phyloP scores from a whole-genome alignment of 2,329 filamentous ascomycete species.

The Dothistroma pini region DNA sequence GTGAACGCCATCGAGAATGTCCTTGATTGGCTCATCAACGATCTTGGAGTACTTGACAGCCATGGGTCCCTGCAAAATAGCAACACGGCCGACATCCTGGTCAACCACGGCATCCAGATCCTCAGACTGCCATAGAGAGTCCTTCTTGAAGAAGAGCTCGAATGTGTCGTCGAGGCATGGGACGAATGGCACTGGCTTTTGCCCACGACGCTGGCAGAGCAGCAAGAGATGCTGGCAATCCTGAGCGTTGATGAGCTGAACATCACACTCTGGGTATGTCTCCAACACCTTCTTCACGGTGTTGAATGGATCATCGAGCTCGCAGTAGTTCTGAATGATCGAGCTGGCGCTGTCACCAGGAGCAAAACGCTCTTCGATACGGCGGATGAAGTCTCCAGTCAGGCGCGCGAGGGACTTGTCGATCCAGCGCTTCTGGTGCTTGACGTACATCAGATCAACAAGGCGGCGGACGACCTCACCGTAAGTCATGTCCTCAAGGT shows the following conservation, averaged over 20 bases:
- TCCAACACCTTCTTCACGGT: constrained; percentile 74
- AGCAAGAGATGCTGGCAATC: constrained; percentile 96
- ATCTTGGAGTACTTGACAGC: constrained; percentile 85
- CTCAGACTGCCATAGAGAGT: constrained; percentile 98
- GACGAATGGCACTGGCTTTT: constrained; percentile 97
- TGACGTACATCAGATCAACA: constrained; percentile 87
- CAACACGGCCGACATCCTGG: constrained; percentile 93
- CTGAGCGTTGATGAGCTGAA: constrained; percentile 94
- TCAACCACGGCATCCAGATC: constrained; percentile 92
- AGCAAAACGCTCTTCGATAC: constrained; percentile 94
- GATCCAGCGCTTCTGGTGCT: constrained; percentile 88
- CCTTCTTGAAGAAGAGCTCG: constrained; percentile 99
- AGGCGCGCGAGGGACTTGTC: constrained; percentile 77
- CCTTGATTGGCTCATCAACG: constrained; percentile 89
- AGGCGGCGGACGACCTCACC: constrained; percentile 80
- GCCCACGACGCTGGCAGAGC: constrained; percentile 82
- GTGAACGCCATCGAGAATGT: constrained; percentile 90
- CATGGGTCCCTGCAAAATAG: constrained; percentile 93
- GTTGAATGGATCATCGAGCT: constrained; percentile 77
- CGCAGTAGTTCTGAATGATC: constrained; percentile 82
- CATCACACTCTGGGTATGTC: constrained; percentile 79
- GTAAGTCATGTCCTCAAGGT: constrained; percentile 95
- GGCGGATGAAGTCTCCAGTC: constrained; percentile 92
- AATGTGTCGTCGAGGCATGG: constrained; percentile 95
- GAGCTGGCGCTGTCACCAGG: constrained; percentile 67